A percentile compares a stretch with the other conserved stretches of the same genome.
phyloP scores from a whole-genome alignment of 2,329 filamentous ascomycete species.

The Penicillium sp. region DNA sequence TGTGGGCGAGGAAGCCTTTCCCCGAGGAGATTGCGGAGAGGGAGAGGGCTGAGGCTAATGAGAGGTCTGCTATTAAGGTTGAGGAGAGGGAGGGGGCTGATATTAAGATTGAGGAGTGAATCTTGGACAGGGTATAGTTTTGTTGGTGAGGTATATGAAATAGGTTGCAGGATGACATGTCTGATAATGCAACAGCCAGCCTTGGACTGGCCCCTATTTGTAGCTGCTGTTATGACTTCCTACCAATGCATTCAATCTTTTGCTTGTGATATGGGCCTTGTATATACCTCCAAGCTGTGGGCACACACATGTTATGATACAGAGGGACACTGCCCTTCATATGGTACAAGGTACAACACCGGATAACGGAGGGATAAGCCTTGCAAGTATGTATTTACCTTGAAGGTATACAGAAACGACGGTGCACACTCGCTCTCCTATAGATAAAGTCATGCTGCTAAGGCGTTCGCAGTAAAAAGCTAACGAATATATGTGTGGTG shows the following conservation, averaged over 20 bases:
- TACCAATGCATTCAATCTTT: not conserved
- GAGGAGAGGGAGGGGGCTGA: not conserved
- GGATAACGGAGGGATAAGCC: not conserved
- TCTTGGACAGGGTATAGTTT: not conserved
- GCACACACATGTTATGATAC: not conserved
- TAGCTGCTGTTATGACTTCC: not conserved
- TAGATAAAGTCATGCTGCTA: not conserved
- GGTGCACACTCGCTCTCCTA: not conserved
- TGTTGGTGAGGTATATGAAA: not conserved
- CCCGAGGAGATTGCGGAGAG: not conserved
- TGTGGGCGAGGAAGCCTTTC: conserved; percentile 17
- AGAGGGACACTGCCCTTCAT: no score
- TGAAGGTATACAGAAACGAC: not conserved
- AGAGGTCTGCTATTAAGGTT: not conserved
- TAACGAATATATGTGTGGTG: not conserved
- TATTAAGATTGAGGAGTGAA: conserved; percentile 3
- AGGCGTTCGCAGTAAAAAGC: not conserved
- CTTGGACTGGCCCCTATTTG: not conserved
- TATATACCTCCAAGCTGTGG: not conserved
- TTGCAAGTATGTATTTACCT: not conserved
- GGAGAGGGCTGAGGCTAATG: not conserved
- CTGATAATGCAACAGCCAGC: not conserved
- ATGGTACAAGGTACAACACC: no score
- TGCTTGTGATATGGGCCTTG: not conserved
- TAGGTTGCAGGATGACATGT: not conserved